phyloP scores from a whole-genome alignment of 805 yeast genomes.

The Yamadazyma philogaea region DNA sequence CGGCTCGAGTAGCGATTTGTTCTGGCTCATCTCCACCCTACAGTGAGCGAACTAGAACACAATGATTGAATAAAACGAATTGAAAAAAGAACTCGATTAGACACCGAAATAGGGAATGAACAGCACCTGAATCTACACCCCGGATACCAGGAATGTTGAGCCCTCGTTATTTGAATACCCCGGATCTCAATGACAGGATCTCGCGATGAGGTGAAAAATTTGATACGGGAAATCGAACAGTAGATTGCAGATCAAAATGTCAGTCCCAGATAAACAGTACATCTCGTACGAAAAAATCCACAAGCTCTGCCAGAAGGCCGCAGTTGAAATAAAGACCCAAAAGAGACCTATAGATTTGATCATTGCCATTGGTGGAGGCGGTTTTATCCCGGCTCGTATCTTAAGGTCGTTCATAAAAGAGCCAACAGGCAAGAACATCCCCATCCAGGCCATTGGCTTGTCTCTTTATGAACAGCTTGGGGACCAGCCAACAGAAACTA shows the following conservation, averaged over 20 bases:
- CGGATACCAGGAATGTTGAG: not conserved
- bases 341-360: constrained; percentile 51
- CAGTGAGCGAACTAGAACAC: no score
- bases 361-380: constrained; percentile 73
- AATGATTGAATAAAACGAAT: no score
- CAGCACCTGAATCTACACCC: no score
- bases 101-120: no score
- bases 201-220: not conserved
- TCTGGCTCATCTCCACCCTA: no score
- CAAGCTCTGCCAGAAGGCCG: constrained; percentile 73
- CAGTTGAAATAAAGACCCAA: constrained; percentile 46
- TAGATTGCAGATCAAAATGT: not conserved
- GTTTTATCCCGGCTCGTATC: constrained; percentile 67
- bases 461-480: constrained; percentile 60
- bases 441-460: constrained; percentile 68
- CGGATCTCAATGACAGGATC: not conserved
- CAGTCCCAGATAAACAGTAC: constrained; percentile 44
- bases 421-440: constrained; percentile 60
- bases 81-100: no score
- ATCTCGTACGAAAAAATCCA: constrained; percentile 80
- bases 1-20: no score
- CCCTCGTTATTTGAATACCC: not conserved
- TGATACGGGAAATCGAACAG: not conserved
- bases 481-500: constrained; percentile 29
- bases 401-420: constrained; percentile 60